Base-by-base conservation (phyloP, 768 basidiomycete genomes). In the Lentinula boryana region DNA sequence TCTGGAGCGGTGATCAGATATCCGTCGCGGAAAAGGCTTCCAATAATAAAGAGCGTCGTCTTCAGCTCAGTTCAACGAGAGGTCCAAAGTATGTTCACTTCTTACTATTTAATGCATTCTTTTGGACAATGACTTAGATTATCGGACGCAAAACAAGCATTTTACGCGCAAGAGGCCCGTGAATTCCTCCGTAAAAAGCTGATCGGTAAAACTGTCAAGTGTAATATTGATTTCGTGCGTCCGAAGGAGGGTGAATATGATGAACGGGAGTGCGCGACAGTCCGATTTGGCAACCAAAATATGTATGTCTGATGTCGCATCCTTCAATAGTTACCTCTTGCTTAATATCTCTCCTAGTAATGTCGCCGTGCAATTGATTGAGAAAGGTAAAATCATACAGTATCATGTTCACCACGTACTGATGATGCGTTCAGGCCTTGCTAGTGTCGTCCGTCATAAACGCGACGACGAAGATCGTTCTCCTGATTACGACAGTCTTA, bases 381-480 rank as follows among this genome's bases (percentile, higher is more conserved):
- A 98, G 69, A 94, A 93, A 68, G 96, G 97, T 51, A 13, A 58
- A 16, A 33, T 3, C 13, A 46, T 15, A 13, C 36, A 15, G 4
- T 18, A 35, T 23, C 23, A 49, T 7, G 7, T 38, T 49, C 2
- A n/a, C 13, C 31, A 4, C 5, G 36, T 10, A 15, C 44, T 58
- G 31, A 58, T 27, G 23, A n/a, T 31, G n/a, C 3, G 33, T 13
- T 7, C 12, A 58, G 58, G 58, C 9, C 76, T 96, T 33, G 93
- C 93, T 3, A 89, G 86, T 60, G 89, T 91, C 9, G 86, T 98
- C 31, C 87, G 96, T 50, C 96, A 99, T 74, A 90, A 87, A 68
- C 86, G 93, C 21, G 95, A 96, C 66, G 96, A 98, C 68, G 96
- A 98, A 72, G 91, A 95, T 67, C 84, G 95, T 51, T 95, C 95